Conservation (phyloP, 1,284 basidiomycete species). For the Ustilago lituana region DNA sequence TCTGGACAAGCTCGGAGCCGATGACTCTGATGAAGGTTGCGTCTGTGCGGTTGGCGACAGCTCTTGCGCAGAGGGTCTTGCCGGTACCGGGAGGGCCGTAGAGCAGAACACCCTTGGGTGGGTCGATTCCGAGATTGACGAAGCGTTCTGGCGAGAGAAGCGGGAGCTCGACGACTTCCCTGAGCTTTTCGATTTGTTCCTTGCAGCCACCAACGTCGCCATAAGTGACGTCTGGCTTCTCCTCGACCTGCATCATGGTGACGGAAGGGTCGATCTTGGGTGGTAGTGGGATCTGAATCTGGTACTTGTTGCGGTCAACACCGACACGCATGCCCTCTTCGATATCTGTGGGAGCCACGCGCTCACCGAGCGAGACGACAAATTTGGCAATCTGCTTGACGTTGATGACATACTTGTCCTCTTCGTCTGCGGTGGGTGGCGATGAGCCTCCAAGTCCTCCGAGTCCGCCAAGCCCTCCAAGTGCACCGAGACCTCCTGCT, state of each 20-base stretch:
- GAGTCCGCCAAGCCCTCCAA: slow-evolving; percentile 53
- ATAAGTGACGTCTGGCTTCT: slow-evolving; percentile 98
- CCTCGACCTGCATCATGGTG: slow-evolving; percentile 99
- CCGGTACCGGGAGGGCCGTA: slow-evolving; percentile 97
- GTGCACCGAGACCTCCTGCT: slow-evolving; percentile 44
- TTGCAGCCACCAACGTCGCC: slow-evolving; percentile 98
- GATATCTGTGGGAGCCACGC: slow-evolving; percentile 96
- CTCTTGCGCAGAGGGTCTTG: slow-evolving; percentile 97
- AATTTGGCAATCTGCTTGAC: slow-evolving; percentile 99
- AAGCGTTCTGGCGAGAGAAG: slow-evolving; percentile 89
- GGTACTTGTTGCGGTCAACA: slow-evolving; percentile 95
- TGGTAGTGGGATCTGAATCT: slow-evolving; percentile 99
- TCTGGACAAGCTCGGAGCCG: slow-evolving; percentile 97
- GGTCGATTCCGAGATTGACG: slow-evolving; percentile 97
- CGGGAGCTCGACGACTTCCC: slow-evolving; percentile 98
- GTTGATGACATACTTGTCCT: slow-evolving; percentile 96
- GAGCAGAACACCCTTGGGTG: slow-evolving; percentile 95
- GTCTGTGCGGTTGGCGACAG: slow-evolving; percentile 97
- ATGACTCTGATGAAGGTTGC: slow-evolving; percentile 99
- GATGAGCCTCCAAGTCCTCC: slow-evolving; percentile 41
- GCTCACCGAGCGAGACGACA: slow-evolving; percentile 94
- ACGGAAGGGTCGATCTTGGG: slow-evolving; percentile 99
- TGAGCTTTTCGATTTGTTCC: slow-evolving; percentile 98
- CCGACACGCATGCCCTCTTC: slow-evolving; percentile 99
- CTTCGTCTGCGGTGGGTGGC: slow-evolving; percentile 86